A percentile compares a stretch with the other conserved stretches of the same genome.
phyloP scores from a whole-genome alignment of 441 rosid species.

The Pelargonium cotyledonis region DNA sequence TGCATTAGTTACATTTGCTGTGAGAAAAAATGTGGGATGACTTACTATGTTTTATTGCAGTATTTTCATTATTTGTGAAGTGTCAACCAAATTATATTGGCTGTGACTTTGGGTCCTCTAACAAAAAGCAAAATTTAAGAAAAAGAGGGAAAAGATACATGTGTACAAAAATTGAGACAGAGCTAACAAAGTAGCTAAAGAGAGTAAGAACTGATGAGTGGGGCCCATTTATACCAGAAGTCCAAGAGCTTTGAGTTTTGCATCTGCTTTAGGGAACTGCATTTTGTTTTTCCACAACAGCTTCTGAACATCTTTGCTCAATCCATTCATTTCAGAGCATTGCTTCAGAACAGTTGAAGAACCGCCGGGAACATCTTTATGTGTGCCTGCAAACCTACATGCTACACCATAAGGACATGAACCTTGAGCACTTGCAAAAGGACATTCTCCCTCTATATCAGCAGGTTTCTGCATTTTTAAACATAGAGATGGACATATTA shows the following conservation, averaged over 20 bases:
- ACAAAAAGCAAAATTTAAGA: too few relatives aligned
- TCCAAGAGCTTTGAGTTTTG: constrained; percentile 55
- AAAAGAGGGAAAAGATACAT: too few relatives aligned
- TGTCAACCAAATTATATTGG: too few relatives aligned
- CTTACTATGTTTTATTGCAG: too few relatives aligned
- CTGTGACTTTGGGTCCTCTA: too few relatives aligned
- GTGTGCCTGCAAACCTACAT: constrained; percentile 72
- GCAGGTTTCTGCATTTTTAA: constrained; percentile 60
- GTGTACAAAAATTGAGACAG: not conserved
- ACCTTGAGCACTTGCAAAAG: constrained; percentile 45
- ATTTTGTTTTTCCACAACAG: constrained; percentile 82
- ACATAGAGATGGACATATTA: not conserved
- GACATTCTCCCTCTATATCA: constrained; percentile 85
- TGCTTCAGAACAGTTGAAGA: constrained; percentile 17
- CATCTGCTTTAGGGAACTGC: constrained; percentile 70
- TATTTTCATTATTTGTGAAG: too few relatives aligned
- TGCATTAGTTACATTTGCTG: too few relatives aligned
- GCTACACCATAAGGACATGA: constrained; percentile 71
- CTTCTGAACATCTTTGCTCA: constrained; percentile 75
- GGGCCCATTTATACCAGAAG: constrained; percentile 47
- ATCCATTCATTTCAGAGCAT: constrained; percentile 46
- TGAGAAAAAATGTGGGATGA: too few relatives aligned
- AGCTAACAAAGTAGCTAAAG: not conserved
- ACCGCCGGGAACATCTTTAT: constrained; percentile 30
- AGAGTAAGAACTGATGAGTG: not conserved